phyloP scores from a whole-genome alignment of 257 asterid species.

The Mitragyna speciosa region DNA sequence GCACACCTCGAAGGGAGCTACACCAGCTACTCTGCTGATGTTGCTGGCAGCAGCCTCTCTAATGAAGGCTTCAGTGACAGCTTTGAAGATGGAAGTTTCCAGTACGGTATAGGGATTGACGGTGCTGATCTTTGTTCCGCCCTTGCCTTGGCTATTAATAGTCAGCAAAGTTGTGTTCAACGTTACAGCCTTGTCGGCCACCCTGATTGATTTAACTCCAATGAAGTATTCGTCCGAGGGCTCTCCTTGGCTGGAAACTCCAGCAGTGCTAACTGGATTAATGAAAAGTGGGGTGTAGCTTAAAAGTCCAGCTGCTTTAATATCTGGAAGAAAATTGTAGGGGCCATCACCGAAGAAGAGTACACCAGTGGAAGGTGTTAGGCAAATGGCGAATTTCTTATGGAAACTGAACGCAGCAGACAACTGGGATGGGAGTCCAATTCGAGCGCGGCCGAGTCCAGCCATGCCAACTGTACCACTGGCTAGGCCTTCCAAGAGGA shows the following conservation, averaged over 20 bases:
- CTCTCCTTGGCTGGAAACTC: neutral
- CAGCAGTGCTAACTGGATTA: constrained; percentile 18
- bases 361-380: constrained; percentile 12
- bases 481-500: constrained; percentile 38
- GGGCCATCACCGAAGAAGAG: constrained; percentile 20
- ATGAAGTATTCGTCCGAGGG: constrained; percentile 22
- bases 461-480: constrained; percentile 30
- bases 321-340: constrained; percentile 11
- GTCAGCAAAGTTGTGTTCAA: constrained; percentile 20
- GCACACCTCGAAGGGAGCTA: constrained; percentile 62
- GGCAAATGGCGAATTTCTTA: constrained; percentile 46
- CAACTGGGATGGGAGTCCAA: constrained; percentile 48
- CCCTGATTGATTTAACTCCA: constrained; percentile 19
- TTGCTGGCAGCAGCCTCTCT: constrained; percentile 40
- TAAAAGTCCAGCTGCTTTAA: constrained; percentile 2
- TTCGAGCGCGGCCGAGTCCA: constrained; percentile 42
- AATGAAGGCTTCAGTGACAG: constrained; percentile 19
- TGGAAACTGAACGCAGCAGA: constrained; percentile 56
- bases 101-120: constrained; percentile 47
- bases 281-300: constrained; percentile 23
- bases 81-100: constrained; percentile 45
- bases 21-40: constrained; percentile 27
- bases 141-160: constrained; percentile 13
- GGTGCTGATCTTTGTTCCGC: constrained; percentile 30
- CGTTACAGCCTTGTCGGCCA: constrained; percentile 4